These are phyloP conservation scores for Linaria vulgaris DNA, from an alignment of 257 asterid species.

Conservation along the genomic window DNA sequence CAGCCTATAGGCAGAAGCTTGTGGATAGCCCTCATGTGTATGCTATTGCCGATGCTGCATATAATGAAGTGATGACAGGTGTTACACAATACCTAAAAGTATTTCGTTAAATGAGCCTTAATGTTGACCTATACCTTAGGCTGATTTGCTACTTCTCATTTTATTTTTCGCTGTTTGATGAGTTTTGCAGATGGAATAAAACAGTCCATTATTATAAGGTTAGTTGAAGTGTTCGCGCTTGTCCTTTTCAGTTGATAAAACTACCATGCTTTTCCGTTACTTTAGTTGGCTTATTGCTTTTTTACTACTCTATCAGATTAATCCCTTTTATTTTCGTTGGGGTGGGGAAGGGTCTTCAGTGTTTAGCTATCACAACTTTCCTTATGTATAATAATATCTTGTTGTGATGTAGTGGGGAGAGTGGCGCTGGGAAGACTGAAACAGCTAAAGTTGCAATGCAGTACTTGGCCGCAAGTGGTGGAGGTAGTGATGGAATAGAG, in stretches of 20 bases:
- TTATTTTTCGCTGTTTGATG: constrained; percentile 15
- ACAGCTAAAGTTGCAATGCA: constrained; percentile 82
- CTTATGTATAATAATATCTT: constrained; percentile 17
- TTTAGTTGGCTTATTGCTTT: constrained; percentile 20
- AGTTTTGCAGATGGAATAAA: constrained; percentile 63
- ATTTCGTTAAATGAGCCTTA: constrained; percentile 20
- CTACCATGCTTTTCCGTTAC: constrained; percentile 19
- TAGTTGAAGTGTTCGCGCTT: constrained; percentile 25
- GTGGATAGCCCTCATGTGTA: constrained; percentile 89
- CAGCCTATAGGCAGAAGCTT: constrained; percentile 68
- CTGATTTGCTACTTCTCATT: constrained; percentile 27
- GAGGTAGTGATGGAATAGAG: constrained; percentile 65
- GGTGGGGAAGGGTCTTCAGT: not conserved
- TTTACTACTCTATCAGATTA: constrained; percentile 8
- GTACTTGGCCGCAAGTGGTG: constrained; percentile 81
- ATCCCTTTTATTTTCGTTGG: not conserved
- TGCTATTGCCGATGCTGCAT: constrained; percentile 73
- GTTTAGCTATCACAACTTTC: constrained; percentile 14
- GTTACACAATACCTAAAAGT: constrained; percentile 31
- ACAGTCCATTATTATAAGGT: constrained; percentile 96
- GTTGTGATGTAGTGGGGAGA: constrained; percentile 72
- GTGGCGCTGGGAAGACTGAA: constrained; percentile 98
- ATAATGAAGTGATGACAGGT: constrained; percentile 81
- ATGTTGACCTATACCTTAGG: constrained; percentile 21
- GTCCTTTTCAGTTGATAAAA: constrained; percentile 21